Percentiles rank a stretch among this genome's conserved stretches.
phyloP scores from a whole-genome alignment of 306 rosid species.

The Styphnolobium japonicum region DNA sequence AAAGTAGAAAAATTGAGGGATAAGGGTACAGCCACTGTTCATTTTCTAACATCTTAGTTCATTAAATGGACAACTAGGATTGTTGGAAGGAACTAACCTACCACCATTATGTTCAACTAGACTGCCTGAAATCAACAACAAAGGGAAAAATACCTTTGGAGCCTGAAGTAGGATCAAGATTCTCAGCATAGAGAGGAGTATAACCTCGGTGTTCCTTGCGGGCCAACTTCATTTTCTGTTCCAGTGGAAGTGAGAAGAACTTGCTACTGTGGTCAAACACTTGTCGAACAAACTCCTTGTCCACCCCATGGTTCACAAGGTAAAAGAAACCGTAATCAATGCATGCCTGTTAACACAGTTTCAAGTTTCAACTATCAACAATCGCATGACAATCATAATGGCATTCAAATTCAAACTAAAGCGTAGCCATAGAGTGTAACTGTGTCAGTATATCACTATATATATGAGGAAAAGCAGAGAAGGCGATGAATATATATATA shows the following conservation, averaged over 20 bases:
- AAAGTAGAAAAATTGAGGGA: not conserved
- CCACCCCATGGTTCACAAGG: constrained; percentile 80
- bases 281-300: constrained; percentile 34
- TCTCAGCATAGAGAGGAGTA: constrained; percentile 65
- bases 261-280: constrained; percentile 50
- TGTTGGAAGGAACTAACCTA: not conserved
- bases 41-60: too few species aligned
- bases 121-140: not conserved
- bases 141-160: constrained; percentile 46
- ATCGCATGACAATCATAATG: not conserved
- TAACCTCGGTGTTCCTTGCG: constrained; percentile 75
- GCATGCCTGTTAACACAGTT: constrained; percentile 53
- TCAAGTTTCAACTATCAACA: not conserved
- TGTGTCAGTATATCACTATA: too few species aligned
- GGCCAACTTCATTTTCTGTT: constrained; percentile 49
- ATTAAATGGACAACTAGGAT: not conserved
- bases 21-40: too few species aligned
- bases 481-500: too few species aligned
- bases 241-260: constrained; percentile 62
- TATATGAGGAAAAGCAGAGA: not conserved
- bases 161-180: constrained; percentile 50
- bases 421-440: too few species aligned
- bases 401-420: too few species aligned
- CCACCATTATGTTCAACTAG: not conserved
- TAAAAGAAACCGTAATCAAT: constrained; percentile 77